Base-by-base conservation (phyloP, 306 rosid species). In the Casuarina equisetifolia region DNA sequence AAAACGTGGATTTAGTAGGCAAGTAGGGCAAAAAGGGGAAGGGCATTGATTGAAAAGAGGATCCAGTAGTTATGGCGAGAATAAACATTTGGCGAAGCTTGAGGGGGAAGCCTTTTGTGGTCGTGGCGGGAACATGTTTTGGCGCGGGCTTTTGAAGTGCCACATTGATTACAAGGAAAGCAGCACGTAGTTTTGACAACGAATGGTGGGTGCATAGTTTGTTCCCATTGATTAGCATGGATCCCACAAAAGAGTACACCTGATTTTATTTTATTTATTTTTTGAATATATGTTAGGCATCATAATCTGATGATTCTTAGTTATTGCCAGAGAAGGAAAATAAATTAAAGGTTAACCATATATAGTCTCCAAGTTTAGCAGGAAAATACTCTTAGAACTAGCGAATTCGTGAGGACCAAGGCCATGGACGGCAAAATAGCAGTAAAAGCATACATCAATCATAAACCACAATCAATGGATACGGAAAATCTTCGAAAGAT, bases 91-190 rank as follows among this genome's bases (percentile, higher is more conserved):
- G 3, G 4, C 10, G 39, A 54, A 63, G 82, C 73, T 75, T 81
- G 81, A 63, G 81, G 48, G 85, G 88, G 83, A 82, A 82, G 78
- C 74, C 64, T 54, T 50, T 32, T 7, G 1, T 35, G 25, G 20
- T 13, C 44, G 4, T 68, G 36, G 83, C 81, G 88, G 83, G 81
- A 78, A 11, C 49, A 1, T 0, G 3, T 38, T 0, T 59, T 32
- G 43, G 73, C 82, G 72, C 81, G 7, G 3, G 9, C n/a, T 20
- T 69, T 39, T 6, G 54, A 49, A 57, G 16, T 55, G 57, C 59
- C 32, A 49, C 35, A 25, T 9, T 4, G 58, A 25, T 74, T 46
- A 36, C 54, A 3, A 0, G 53, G 40, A 39, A 25, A 63, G 39
- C 16, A 38, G 6, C 3, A 4, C 46, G 10, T 55, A 38, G 32